phyloP scores from a whole-genome alignment of 257 asterid species.

The Fraxinus pennsylvanica region DNA sequence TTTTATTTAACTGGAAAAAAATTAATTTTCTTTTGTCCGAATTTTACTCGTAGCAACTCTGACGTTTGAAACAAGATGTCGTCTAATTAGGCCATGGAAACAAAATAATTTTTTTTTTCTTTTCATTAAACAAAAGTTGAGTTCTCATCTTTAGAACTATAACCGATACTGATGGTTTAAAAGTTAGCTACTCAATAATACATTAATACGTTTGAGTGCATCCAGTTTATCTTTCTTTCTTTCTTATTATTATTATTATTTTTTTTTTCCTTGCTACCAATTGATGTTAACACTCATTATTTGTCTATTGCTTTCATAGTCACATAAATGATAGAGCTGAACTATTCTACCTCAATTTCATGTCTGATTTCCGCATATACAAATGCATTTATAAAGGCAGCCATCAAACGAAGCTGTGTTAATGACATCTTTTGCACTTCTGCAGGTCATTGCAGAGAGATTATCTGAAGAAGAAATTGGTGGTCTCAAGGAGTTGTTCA shows the following conservation, averaged over 20 bases:
- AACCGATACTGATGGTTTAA: not conserved
- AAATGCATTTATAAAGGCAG: not conserved
- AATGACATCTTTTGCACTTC: not conserved
- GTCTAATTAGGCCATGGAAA: not conserved
- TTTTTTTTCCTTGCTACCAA: not conserved
- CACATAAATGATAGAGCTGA: not conserved
- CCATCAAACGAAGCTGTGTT: not conserved
- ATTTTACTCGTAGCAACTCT: not conserved
- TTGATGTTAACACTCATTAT: not conserved
- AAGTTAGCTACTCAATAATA: not conserved
- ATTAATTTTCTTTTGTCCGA: not conserved
- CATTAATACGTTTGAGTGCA: not conserved
- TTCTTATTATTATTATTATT: not conserved
- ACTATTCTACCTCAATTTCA: not conserved
- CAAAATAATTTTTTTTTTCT: too few relatives aligned
- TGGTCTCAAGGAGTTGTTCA: conserved; percentile 59
- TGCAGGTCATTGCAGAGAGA: conserved; percentile 59
- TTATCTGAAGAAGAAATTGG: conserved; percentile 70
- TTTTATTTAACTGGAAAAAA: too few relatives aligned
- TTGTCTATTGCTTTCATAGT: not conserved
- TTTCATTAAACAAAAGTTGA: not conserved
- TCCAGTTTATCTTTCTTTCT: not conserved
- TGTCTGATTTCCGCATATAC: not conserved
- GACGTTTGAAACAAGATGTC: not conserved
- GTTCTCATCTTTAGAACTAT: not conserved